Percentiles rank a stretch among this genome's conserved stretches.
These are phyloP conservation scores for Penicillium glabrum DNA, from an alignment of 2,329 filamentous ascomycete species.

Conservation along the genomic window DNA sequence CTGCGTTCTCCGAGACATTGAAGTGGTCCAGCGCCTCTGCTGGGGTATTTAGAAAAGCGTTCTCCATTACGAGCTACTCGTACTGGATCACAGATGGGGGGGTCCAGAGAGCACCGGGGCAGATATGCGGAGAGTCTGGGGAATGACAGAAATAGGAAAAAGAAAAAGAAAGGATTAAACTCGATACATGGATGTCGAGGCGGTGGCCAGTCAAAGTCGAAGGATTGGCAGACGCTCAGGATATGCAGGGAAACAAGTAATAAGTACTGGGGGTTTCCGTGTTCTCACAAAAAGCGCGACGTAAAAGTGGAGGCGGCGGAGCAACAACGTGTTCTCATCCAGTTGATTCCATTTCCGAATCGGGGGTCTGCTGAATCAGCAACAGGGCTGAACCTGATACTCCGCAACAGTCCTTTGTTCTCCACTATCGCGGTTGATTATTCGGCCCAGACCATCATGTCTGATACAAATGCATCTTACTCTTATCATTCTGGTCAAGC, in stretches of 20 bases:
- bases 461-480: background rate
- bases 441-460: background rate
- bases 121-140: slow-evolving; percentile 17
- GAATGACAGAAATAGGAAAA: slow-evolving; percentile 13
- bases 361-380: slow-evolving; percentile 19
- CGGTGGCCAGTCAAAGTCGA: slow-evolving; percentile 14
- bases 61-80: slow-evolving; percentile 48
- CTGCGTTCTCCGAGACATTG: slow-evolving; percentile 50
- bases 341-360: slow-evolving; percentile 19
- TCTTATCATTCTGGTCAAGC: background rate
- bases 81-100: background rate
- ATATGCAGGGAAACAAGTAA: slow-evolving; percentile 11
- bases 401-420: background rate
- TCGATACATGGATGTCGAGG: slow-evolving; percentile 13
- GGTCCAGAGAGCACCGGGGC: slow-evolving; percentile 1
- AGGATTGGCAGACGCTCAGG: slow-evolving; percentile 8
- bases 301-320: slow-evolving; percentile 16
- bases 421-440: background rate
- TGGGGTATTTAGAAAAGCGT: slow-evolving; percentile 51
- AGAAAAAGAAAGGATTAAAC: slow-evolving; percentile 6
- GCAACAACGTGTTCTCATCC: slow-evolving; percentile 30
- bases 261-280: background rate
- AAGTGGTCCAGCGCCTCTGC: slow-evolving; percentile 55
- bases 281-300: slow-evolving; percentile 1
- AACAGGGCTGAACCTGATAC: slow-evolving; percentile 21